Conservation (phyloP, 2,329 filamentous ascomycete genomes). For the Sporothrix euskadiensis region DNA sequence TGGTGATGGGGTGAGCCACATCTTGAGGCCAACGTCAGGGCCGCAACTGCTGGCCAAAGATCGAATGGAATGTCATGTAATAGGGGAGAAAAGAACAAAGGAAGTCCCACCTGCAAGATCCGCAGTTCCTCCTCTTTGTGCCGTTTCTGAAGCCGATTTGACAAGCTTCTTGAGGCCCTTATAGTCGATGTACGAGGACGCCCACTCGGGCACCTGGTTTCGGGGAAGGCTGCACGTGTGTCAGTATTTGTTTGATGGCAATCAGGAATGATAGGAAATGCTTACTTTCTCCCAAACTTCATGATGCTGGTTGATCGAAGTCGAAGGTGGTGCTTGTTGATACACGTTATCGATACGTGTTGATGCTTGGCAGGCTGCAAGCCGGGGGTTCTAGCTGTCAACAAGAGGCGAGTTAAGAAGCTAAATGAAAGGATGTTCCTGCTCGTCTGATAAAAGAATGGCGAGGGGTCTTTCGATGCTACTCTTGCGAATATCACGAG, state of each 20-base stretch:
- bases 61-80: not conserved
- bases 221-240: slow-evolving; percentile 56
- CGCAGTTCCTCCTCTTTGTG: slow-evolving; percentile 68
- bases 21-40: slow-evolving; percentile 8
- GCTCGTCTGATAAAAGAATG: not conserved
- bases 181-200: slow-evolving; percentile 82
- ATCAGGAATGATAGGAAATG: not conserved
- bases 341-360: not conserved
- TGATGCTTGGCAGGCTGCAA: not conserved
- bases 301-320: slow-evolving; percentile 31
- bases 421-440: not conserved
- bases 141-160: slow-evolving; percentile 70
- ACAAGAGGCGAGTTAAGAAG: not conserved
- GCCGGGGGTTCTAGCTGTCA: not conserved
- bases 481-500: slow-evolving; percentile 26
- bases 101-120: slow-evolving; percentile 81
- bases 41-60: not conserved
- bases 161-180: slow-evolving; percentile 94
- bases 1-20: not conserved
- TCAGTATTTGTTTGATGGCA: not conserved
- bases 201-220: slow-evolving; percentile 87
- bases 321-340: not conserved
- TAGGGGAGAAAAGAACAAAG: slow-evolving; percentile 35
- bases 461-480: not conserved
- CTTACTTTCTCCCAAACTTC: slow-evolving; percentile 45